Evolutionary conservation across 1,284 basidiomycete species (phyloP), one percentile per base, ranked within the genome.

Genomic region (Puccinia novopanici): DNA sequence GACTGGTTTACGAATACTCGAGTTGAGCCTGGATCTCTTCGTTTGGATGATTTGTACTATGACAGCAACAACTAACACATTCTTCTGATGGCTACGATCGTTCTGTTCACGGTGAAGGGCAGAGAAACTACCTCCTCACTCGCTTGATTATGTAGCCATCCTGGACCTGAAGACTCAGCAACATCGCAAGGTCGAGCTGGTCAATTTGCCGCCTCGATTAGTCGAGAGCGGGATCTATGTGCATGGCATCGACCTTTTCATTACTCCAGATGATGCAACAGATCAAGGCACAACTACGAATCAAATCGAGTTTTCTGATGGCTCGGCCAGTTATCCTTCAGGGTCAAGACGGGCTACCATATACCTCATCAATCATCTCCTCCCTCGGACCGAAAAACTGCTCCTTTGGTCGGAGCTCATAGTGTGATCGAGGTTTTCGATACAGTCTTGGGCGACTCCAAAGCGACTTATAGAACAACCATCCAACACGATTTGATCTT

Each of bases 401-500:
- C 68, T 13, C 37, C 68, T 57, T 59, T 57, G 40, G 19, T 55
- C 22, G 77, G 54, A 4, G 63, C 75, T 68, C 63, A 78, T 55
- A 78, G 75, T 37, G 67, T 71, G 37, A 79, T 79, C 3, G 77
- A 79, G 34, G 77, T 79, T 15, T 79, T 79, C 30, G 54, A 79
- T 34, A 79, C 77, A 10, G 24, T 52, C 27, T 48, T 79, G 22
- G 77, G 77, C 30, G 55, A 67, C 22, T 24, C 52, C 10, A 67
- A 71, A 50, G 77, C 77, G 17, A 61, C 30, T n/a, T 72, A 72
- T n/a, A 67, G 30, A 15, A 71, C 13, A 34, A 79, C 77, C 19
- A 71, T 79, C 48, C 0, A 59, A 37, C 77, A 79, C 63, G 52
- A 52, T 8, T 48, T 79, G 24, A 50, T 79, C 48, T 34, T 71